These are phyloP conservation scores for Aspergillus aculeatus DNA, from an alignment of 2,329 filamentous ascomycete genomes.

Conservation along the genomic window DNA sequence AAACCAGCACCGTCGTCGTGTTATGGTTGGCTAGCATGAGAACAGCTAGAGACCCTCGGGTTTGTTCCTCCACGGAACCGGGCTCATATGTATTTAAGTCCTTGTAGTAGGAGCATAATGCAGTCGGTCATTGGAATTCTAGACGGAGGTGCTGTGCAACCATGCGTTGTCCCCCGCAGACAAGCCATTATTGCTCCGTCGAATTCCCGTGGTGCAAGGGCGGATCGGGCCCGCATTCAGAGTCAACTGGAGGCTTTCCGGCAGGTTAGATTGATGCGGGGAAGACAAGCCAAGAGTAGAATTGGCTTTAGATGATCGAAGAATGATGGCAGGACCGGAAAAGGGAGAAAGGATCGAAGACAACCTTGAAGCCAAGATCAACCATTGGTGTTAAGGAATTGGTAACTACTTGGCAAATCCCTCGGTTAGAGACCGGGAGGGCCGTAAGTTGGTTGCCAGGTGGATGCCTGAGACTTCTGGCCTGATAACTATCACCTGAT, in stretches of 20 bases:
- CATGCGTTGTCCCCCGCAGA: neutral
- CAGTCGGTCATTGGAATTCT: constrained; percentile 1
- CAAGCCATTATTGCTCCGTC: constrained; percentile 20
- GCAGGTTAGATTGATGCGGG: neutral
- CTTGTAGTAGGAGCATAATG: neutral
- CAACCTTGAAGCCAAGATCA: neutral
- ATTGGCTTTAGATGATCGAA: neutral
- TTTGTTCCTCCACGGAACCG: neutral
- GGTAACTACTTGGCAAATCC: neutral
- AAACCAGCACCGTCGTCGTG: constrained; percentile 8
- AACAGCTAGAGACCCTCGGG: neutral
- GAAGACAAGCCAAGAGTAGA: neutral
- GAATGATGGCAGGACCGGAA: neutral
- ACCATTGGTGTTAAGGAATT: neutral
- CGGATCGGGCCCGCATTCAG: neutral
- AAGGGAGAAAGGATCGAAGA: neutral
- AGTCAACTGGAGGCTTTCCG: neutral
- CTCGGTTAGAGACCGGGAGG: neutral
- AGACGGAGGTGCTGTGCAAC: constrained; percentile 11
- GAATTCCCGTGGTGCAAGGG: constrained; percentile 22
- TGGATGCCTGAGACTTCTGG: neutral
- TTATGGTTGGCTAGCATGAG: neutral
- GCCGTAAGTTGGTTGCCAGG: too few relatives aligned
- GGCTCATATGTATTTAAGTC: neutral
- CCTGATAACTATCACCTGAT: constrained; percentile 18